A percentile compares a stretch with the other conserved stretches of the same genome.
These are phyloP conservation scores for Chloropicon primus DNA, from an alignment of 139 green algal species.

Conservation along the genomic window DNA sequence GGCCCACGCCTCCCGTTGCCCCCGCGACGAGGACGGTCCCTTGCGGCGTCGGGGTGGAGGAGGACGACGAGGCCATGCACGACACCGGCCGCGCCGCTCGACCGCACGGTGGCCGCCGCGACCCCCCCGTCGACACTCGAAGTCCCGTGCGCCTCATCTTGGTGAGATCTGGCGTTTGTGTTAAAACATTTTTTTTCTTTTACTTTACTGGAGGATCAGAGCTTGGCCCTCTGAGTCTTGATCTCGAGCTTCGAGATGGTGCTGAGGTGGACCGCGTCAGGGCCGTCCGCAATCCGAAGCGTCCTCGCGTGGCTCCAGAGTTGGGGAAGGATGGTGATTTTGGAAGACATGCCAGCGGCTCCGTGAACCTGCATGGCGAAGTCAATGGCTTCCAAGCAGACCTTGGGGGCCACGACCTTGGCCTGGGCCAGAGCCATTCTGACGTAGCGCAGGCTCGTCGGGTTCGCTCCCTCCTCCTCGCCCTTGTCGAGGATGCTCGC, in stretches of 20 bases:
- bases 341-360: not conserved
- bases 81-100: too few species aligned
- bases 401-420: not conserved
- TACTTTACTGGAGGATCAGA: too few species aligned
- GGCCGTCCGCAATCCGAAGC: not conserved
- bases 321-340: not conserved
- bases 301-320: not conserved
- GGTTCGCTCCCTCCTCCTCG: not conserved
- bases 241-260: not conserved
- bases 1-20: constrained; percentile 69
- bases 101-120: too few species aligned
- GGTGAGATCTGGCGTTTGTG: too few species aligned
- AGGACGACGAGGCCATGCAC: not conserved
- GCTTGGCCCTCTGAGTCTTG: not conserved
- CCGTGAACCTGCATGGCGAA: constrained; percentile 61
- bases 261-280: constrained; percentile 1
- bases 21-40: constrained; percentile 48
- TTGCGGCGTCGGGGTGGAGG: constrained; percentile 12
- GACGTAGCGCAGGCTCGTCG: not conserved
- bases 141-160: too few species aligned
- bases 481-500: not conserved
- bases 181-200: too few species aligned
- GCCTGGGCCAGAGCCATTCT: not conserved
- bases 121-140: too few species aligned
- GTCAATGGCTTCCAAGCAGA: constrained; percentile 37